Conservation (phyloP, 352 stramenopile genomes). For the Pythium chondricola region DNA sequence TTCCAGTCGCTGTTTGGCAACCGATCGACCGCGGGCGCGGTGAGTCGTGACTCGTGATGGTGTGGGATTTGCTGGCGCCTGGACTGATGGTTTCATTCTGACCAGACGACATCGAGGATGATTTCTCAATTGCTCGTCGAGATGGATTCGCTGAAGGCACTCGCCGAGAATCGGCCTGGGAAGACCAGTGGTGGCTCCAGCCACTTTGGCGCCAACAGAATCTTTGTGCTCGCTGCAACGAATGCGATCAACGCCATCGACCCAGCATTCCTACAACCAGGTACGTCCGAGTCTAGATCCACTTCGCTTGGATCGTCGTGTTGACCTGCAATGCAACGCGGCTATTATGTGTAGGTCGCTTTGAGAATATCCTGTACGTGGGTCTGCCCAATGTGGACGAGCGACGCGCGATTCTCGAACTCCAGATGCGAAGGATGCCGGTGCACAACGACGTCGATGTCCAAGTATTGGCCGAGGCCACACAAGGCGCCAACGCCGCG, state of each 20-base stretch:
- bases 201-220: constrained; percentile 26
- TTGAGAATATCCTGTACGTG: constrained; percentile 81
- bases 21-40: constrained; percentile 54
- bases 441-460: constrained; percentile 55
- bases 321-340: too few relatives aligned
- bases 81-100: neutral
- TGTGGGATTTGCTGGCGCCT: neutral
- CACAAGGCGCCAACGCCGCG: constrained; percentile 61
- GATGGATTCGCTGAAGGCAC: constrained; percentile 61
- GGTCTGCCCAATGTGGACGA: constrained; percentile 48
- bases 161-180: constrained; percentile 27
- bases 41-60: constrained; percentile 10
- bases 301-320: neutral
- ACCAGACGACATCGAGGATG: constrained; percentile 71
- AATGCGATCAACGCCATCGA: constrained; percentile 75
- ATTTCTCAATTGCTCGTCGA: constrained; percentile 83
- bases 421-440: constrained; percentile 63
- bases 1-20: constrained; percentile 85
- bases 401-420: constrained; percentile 54
- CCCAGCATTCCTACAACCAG: constrained; percentile 74
- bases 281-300: constrained; percentile 14
- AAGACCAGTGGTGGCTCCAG: neutral
- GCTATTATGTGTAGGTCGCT: constrained; percentile 66
- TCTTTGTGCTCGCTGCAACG: constrained; percentile 80
- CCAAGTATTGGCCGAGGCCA: constrained; percentile 38